A percentile compares a stretch with the other conserved stretches of the same genome.
These are phyloP conservation scores for Scheffersomyces cryptocercus DNA, from an alignment of 1,139 yeast genomes.

Conservation along the genomic window DNA sequence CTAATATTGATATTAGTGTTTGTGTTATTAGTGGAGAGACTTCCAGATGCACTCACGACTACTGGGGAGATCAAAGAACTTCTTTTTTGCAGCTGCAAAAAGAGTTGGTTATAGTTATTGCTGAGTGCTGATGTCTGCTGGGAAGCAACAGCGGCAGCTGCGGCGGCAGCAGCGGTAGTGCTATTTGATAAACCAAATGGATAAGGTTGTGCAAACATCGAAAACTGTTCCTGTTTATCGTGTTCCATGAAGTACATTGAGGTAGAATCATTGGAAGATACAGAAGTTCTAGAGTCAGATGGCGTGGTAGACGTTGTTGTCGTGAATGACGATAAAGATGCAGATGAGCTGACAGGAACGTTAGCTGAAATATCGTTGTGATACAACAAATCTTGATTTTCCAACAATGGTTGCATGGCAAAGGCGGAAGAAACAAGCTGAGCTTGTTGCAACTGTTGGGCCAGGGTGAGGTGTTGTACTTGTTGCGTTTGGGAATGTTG, in stretches of 20 bases:
- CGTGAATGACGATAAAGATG: background rate
- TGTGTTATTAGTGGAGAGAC: background rate
- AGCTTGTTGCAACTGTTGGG: no score
- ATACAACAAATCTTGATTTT: background rate
- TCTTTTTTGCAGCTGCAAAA: background rate
- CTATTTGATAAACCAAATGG: background rate
- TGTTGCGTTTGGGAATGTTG: background rate
- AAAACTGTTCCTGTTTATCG: background rate
- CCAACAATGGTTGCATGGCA: background rate
- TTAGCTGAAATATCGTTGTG: background rate
- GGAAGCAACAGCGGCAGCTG: background rate
- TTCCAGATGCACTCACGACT: background rate
- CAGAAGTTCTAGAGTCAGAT: background rate
- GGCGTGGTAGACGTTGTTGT: background rate
- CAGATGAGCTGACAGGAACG: background rate
- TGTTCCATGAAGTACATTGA: background rate
- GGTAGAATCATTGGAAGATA: background rate
- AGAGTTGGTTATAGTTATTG: background rate
- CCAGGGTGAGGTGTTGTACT: background rate
- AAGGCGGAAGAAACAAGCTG: no score
- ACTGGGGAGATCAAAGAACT: no score
- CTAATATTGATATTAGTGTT: background rate
- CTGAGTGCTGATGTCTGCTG: background rate
- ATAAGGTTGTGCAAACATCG: background rate
- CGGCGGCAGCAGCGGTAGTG: background rate